These are phyloP conservation scores for Eutrema salsugineum DNA, from an alignment of 441 rosid genomes.

Conservation along the genomic window DNA sequence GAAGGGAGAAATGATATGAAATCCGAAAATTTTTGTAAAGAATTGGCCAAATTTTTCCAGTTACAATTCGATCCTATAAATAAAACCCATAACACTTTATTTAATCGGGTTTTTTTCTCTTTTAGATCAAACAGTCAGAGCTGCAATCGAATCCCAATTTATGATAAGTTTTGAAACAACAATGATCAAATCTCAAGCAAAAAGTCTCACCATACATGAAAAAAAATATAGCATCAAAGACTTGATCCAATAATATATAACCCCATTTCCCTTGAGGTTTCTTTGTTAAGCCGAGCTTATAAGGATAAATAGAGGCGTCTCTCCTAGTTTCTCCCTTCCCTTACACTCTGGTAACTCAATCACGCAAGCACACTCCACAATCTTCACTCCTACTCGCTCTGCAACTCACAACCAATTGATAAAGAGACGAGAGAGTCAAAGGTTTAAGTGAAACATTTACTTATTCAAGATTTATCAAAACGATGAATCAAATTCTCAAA, in stretches of 20 bases:
- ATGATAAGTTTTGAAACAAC: conserved; percentile 11
- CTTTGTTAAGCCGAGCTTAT: conserved; percentile 39
- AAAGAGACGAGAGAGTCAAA: background rate
- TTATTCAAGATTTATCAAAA: background rate
- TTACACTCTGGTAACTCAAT: conserved; percentile 79
- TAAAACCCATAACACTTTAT: no score
- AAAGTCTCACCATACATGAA: conserved; percentile 7
- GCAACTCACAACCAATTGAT: conserved; percentile 22
- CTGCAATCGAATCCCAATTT: conserved; percentile 1
- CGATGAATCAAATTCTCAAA: background rate
- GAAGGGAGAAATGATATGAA: no score
- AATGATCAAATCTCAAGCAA: conserved; percentile 12
- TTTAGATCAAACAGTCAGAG: no score
- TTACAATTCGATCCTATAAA: no score
- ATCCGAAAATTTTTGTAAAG: no score
- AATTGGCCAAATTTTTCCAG: no score
- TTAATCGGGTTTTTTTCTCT: no score
- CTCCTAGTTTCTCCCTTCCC: conserved; percentile 80
- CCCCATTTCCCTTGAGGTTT: background rate
- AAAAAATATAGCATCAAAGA: background rate
- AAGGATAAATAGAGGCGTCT: conserved; percentile 72
- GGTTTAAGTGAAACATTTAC: background rate
- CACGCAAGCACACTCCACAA: conserved; percentile 89
- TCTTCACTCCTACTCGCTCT: conserved; percentile 83
- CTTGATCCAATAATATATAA: background rate